Base-by-base conservation (phyloP, 331 rosid genomes). In the Telfairia occidentalis region DNA sequence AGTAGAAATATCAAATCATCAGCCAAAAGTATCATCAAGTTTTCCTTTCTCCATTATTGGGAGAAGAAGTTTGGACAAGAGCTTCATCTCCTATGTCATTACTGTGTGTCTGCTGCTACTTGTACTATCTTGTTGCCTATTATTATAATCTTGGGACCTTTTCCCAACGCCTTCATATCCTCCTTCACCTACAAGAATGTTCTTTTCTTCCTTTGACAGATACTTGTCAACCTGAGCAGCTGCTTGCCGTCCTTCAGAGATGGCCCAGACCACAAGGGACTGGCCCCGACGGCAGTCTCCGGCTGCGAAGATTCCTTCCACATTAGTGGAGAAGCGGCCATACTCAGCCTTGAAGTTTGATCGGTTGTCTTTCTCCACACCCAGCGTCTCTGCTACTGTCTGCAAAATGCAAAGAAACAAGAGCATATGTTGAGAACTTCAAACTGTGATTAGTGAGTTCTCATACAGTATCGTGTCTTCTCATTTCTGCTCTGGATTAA, bases 211-310 rank as follows among this genome's bases (percentile, higher is more conserved):
- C 43, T 30, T 48, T 1, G 76, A n/a, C 2, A 94, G 89, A 75
- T 78, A 90, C 15, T 76, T 86, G 86, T 94, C 96, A 3, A 94
- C 96, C 80, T 78, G 90, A 35, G 91, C 80, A 1, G 97, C 98
- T 0, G 90, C 92, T 87, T 95, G 97, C 37, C 97, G 82, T 29
- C 98, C 97, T 85, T 91, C 96, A 3, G 95, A 85, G 78, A 95
- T 95, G 38, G 98, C 98, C 97, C 97, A 95, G 5, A 91, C 98
- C 67, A 91, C 96, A 55, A 95, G 77, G 16, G 98, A 95, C 71
- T 95, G 98, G 30, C 98, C 97, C 0, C 98, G 90, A 19, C 98
- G 91, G 66, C 98, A 95, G 78, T 95, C 98, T 1, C 98, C 97
- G 0, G 97, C 98, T 0, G 97, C 98, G 77, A 95, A 91, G 26